A percentile compares a stretch with the other conserved stretches of the same genome.
Evolutionary conservation across 768 basidiomycete species (phyloP).

Genomic region (Naganishia friedmannii): DNA sequence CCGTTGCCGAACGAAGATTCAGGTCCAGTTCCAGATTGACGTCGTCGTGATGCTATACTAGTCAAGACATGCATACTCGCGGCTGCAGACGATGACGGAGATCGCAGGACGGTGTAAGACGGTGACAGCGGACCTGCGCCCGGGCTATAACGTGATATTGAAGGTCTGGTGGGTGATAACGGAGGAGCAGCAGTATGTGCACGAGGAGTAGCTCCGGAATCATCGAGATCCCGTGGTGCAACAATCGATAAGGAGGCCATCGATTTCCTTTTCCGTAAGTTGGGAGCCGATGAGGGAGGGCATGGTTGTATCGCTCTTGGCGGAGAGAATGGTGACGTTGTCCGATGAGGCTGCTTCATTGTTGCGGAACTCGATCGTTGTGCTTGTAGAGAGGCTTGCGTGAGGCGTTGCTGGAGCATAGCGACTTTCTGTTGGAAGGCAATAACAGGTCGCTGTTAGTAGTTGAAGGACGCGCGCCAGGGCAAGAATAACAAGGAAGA

Average conservation of each 20-base stretch:
- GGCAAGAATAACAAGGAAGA: not conserved
- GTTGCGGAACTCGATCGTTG: conserved; percentile 1
- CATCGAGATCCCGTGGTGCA: not conserved
- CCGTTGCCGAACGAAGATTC: not conserved
- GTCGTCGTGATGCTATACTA: conserved; percentile 8
- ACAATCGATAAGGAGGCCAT: conserved; percentile 19
- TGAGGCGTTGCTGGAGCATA: conserved; percentile 14
- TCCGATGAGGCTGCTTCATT: not conserved
- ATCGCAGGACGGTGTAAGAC: not conserved
- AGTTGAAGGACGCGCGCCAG: not conserved
- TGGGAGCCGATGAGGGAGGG: not conserved
- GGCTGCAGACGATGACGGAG: conserved; percentile 6
- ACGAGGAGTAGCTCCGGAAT: not conserved
- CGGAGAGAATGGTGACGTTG: not conserved
- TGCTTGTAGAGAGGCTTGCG: conserved; percentile 1
- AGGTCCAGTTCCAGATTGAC: conserved; percentile 1
- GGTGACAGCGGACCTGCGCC: conserved; percentile 1
- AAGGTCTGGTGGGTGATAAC: conserved; percentile 1
- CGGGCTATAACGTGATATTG: not conserved
- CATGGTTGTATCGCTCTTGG: not conserved
- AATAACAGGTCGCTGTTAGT: not conserved
- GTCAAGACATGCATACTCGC: conserved; percentile 13
- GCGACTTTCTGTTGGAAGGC: conserved; percentile 10
- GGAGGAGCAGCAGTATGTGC: not conserved
- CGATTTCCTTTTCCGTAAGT: conserved; percentile 15